These are phyloP conservation scores for Fusarium nygamai DNA, from an alignment of 2,329 filamentous ascomycete species.

Conservation along the genomic window DNA sequence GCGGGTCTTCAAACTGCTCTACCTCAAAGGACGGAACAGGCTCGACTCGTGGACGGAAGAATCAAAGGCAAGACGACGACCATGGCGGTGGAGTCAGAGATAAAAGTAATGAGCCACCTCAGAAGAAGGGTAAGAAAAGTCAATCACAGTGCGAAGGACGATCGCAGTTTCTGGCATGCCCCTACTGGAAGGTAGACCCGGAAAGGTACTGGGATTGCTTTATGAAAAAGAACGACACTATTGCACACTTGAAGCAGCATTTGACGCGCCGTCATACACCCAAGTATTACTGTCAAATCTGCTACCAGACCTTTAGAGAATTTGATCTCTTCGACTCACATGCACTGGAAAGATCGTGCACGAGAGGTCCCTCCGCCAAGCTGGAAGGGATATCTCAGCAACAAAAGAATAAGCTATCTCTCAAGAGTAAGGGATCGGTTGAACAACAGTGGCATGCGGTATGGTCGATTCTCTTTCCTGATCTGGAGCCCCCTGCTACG, in stretches of 20 bases:
- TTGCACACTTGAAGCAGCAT: not conserved
- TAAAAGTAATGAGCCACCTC: rapidly evolving
- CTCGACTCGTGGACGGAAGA: rapidly evolving
- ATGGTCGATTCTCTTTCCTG: not conserved
- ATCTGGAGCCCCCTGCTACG: rapidly evolving
- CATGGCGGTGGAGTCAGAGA: rapidly evolving
- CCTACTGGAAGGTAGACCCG: not conserved
- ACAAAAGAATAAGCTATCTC: not conserved
- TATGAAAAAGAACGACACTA: not conserved
- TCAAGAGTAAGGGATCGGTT: not conserved
- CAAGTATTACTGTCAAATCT: not conserved
- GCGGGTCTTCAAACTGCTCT: too few species aligned
- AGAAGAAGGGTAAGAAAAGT: not conserved
- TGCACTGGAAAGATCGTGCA: rapidly evolving
- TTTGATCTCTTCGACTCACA: not conserved
- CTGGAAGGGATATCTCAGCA: not conserved
- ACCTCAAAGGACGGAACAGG: too few species aligned
- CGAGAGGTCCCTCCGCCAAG: rapidly evolving
- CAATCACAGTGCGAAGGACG: rapidly evolving
- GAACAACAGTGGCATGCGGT: not conserved
- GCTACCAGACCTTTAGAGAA: rapidly evolving
- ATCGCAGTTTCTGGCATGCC: not conserved
- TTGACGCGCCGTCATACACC: not conserved
- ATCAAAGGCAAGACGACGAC: rapidly evolving
- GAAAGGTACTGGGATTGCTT: not conserved